Conservation (phyloP, 2,329 filamentous ascomycete genomes). For the Penicillium brevicompactum region DNA sequence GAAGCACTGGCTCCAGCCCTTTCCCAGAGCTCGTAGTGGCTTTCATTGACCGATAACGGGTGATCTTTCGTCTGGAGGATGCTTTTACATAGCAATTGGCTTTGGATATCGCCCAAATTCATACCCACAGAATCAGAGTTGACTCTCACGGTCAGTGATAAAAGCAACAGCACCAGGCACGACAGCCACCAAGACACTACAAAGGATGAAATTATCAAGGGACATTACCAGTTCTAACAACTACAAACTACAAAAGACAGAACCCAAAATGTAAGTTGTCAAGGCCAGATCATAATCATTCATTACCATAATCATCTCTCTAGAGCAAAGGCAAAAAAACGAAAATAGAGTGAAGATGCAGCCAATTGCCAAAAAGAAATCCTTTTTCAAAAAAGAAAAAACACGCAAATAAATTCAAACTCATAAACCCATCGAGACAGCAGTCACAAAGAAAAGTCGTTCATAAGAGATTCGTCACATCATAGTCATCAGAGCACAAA, state of each 20-base stretch:
- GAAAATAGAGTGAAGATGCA: slow-evolving; percentile 7
- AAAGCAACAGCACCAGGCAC: no score
- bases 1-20: no score
- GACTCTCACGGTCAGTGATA: no score
- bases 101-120: no score
- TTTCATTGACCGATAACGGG: no score
- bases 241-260: slow-evolving; percentile 4
- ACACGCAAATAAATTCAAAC: slow-evolving; percentile 2
- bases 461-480: slow-evolving; percentile 40
- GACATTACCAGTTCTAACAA: neutral
- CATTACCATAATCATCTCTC: slow-evolving; percentile 32
- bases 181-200: no score
- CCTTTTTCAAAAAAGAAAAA: slow-evolving; percentile 3
- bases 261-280: slow-evolving; percentile 10
- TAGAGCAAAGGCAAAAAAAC: slow-evolving; percentile 17
- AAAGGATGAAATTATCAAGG: no score
- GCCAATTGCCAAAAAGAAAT: neutral
- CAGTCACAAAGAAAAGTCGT: slow-evolving; percentile 29
- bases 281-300: slow-evolving; percentile 25
- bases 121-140: no score
- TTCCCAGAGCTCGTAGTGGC: no score
- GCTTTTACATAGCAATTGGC: no score
- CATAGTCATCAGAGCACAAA: slow-evolving; percentile 35
- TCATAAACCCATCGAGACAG: slow-evolving; percentile 15
- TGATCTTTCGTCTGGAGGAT: no score